Conservation (phyloP, 768 basidiomycete genomes). For the Crassisporium funariophilum region DNA sequence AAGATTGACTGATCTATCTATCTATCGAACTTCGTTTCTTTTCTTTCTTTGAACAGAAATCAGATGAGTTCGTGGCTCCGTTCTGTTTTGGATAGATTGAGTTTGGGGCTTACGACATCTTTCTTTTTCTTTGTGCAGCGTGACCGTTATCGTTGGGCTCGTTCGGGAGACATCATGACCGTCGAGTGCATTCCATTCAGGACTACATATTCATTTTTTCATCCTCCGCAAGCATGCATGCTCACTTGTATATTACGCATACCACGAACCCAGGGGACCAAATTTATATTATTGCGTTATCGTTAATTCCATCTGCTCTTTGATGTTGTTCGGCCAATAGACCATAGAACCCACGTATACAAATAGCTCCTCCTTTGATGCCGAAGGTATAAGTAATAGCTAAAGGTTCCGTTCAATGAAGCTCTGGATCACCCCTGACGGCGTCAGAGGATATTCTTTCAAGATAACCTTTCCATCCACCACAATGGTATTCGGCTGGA, state of each 20-base stretch:
- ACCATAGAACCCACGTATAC: background rate
- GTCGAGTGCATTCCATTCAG: slow-evolving; percentile 1
- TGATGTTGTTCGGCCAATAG: too few species aligned
- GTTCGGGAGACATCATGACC: slow-evolving; percentile 62
- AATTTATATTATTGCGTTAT: too few species aligned
- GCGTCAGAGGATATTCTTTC: slow-evolving; percentile 77
- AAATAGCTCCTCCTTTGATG: too few species aligned
- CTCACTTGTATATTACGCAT: too few species aligned
- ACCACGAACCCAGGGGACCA: too few species aligned
- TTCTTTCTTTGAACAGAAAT: slow-evolving; percentile 53
- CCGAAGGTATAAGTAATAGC: too few species aligned
- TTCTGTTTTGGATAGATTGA: slow-evolving; percentile 2
- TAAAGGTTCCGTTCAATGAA: slow-evolving; percentile 73
- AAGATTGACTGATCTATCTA: slow-evolving; percentile 3
- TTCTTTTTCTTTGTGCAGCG: slow-evolving; percentile 40
- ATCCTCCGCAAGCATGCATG: too few species aligned
- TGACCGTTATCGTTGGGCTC: slow-evolving; percentile 69
- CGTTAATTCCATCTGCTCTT: too few species aligned
- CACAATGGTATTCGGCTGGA: slow-evolving; percentile 79
- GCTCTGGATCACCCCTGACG: slow-evolving; percentile 77
- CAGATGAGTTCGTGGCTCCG: slow-evolving; percentile 67
- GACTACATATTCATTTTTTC: too few species aligned
- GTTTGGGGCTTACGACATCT: slow-evolving; percentile 16
- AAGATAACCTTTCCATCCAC: slow-evolving; percentile 68
- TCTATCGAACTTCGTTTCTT: slow-evolving; percentile 11